Base-by-base conservation (phyloP, 2,329 filamentous ascomycete species). In the Aureobasidium leucospermi region DNA sequence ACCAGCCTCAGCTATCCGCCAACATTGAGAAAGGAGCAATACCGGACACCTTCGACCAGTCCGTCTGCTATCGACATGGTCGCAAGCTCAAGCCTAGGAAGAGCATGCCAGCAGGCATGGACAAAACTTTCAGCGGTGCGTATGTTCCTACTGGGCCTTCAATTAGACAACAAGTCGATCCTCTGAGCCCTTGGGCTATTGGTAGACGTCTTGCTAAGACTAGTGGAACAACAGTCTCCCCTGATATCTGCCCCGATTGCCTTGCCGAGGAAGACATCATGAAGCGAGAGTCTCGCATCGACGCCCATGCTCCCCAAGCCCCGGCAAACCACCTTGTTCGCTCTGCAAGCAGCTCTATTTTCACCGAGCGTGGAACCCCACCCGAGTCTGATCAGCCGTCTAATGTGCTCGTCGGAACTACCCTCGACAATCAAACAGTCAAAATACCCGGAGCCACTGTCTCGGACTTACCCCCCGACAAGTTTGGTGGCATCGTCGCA, bases 21-120 rank as follows among this genome's bases (percentile, higher is more conserved):
- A 39, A 46, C 6, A 47, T 51, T 10, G 53, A 59, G 31, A 48
- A 53, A 29, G n/a, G 19, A 38, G 16, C 41, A 19, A n/a, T 48
- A n/a, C 55, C 34, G 34, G 19, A 10, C 8, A 28, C 38, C 39
- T 36, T 19, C 34, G 42, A 31, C 15, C 58, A 46, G 34, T 46
- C 28, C 23, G 63, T 63, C 16, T 71, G 69, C 59, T 63, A 66
- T 28, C 65, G 70, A 11, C 70, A 72, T 63, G 68, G 69, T 23
- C 64, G 70, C 2, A 67, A 63, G 47, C 64, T 63, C 56, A 11
- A 48, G n/a, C 16, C 48, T 31, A 53, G 42, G 11, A 55, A 42
- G 16, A 62, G 63, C 5, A 67, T 67, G 3, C 63, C 62, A n/a
- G 66, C 69, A 16, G 63, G 65, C 56, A 62, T 67, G 39, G 66